These are phyloP conservation scores for Lactarius tabidus DNA, from an alignment of 768 basidiomycete genomes.

Conservation along the genomic window DNA sequence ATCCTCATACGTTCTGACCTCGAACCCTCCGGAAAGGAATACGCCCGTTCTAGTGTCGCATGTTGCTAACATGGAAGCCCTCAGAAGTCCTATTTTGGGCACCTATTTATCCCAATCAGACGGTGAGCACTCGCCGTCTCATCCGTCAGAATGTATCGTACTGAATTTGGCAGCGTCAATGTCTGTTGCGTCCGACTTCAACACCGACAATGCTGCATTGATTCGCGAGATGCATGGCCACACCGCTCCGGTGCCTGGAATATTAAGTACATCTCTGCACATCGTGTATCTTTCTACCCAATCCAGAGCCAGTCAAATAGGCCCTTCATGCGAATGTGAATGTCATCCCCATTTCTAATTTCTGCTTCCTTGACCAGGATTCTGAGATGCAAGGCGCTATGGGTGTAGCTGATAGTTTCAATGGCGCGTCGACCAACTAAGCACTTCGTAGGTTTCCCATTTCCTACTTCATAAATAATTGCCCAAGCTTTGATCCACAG, in stretches of 20 bases:
- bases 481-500: slow-evolving; percentile 4
- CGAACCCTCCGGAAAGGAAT: slow-evolving; percentile 1
- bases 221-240: slow-evolving; percentile 15
- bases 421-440: slow-evolving; percentile 17
- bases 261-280: slow-evolving; percentile 15
- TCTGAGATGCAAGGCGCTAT: slow-evolving; percentile 26
- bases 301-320: slow-evolving; percentile 23
- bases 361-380: slow-evolving; percentile 24
- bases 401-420: slow-evolving; percentile 25
- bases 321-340: not conserved
- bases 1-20: not conserved
- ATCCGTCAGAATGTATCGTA: not conserved
- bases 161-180: slow-evolving; percentile 11
- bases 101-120: slow-evolving; percentile 6
- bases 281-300: slow-evolving; percentile 24
- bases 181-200: slow-evolving; percentile 17
- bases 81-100: slow-evolving; percentile 15
- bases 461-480: not conserved
- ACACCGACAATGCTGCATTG: slow-evolving; percentile 17
- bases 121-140: slow-evolving; percentile 2
- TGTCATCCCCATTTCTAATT: not conserved
- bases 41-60: slow-evolving; percentile 12
- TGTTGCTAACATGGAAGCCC: slow-evolving; percentile 21
- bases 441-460: slow-evolving; percentile 12
- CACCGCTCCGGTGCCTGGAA: slow-evolving; percentile 1